Percentiles rank a stretch among this genome's conserved stretches.
These are phyloP conservation scores for Salisapilia sapeloensis DNA, from an alignment of 352 stramenopile species.

Conservation along the genomic window DNA sequence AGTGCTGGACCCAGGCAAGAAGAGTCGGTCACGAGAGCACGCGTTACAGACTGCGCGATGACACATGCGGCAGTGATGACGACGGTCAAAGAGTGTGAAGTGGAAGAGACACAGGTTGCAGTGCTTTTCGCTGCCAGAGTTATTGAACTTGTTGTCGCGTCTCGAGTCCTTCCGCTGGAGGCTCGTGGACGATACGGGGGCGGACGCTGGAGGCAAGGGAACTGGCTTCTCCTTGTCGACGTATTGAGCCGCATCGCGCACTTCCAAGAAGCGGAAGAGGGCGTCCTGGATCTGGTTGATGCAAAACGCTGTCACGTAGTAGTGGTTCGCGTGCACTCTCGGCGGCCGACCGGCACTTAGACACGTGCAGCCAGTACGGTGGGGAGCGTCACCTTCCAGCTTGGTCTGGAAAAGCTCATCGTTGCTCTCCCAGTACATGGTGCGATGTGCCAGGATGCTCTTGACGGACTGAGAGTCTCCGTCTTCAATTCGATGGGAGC, in stretches of 20 bases:
- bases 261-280: conserved; percentile 67
- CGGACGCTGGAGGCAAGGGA: conserved; percentile 35
- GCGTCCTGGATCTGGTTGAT: conserved; percentile 80
- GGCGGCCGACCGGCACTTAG: conserved; percentile 50
- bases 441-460: conserved; percentile 70
- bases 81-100: conserved; percentile 81
- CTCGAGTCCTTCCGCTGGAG: conserved; percentile 36
- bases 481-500: conserved; percentile 72
- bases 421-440: conserved; percentile 84
- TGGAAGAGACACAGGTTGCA: conserved; percentile 83
- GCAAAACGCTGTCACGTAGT: conserved; percentile 79
- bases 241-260: conserved; percentile 62
- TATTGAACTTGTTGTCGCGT: conserved; percentile 44
- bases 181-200: conserved; percentile 14
- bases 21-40: conserved; percentile 70
- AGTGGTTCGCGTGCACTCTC: conserved; percentile 63
- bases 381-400: conserved; percentile 58
- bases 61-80: conserved; percentile 82
- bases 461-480: conserved; percentile 77
- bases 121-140: conserved; percentile 68
- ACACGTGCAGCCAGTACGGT: conserved; percentile 74
- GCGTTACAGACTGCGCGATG: conserved; percentile 78
- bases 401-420: conserved; percentile 56
- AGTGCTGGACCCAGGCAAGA: conserved; percentile 69
- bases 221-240: conserved; percentile 54